Base-by-base conservation (phyloP, 805 yeast genomes). In the Pichia cabralensis region DNA sequence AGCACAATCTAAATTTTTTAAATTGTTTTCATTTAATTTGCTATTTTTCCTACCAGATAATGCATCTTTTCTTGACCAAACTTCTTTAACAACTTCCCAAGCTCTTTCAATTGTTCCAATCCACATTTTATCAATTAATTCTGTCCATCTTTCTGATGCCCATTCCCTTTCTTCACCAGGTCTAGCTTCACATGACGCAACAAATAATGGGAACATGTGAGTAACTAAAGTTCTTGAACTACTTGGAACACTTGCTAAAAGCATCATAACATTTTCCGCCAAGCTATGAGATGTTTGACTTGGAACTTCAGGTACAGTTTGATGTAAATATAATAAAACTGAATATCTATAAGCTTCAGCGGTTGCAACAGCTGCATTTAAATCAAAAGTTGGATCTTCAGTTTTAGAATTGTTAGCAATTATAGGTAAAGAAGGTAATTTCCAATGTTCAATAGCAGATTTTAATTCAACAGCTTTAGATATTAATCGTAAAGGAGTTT, bases 271-370 rank as follows among this genome's bases (percentile, higher is more conserved):
- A 43, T 73, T 73, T 44, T 71, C 76, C 0, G 84, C 79, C 22
- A 76, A 49, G 33, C 62, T 69, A 37, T 67, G 74, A 1, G 79
- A 67, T 8, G 72, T 53, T 25, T 60, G 49, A 8, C 74, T 68
- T 8, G 80, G 80, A 13, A 76, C 64, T 42, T 77, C 81, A 0
- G 85, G 84, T 4, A 78, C 81, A 1, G 82, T 78, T 47, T 78
- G 83, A 49, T 76, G 81, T 21, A 78, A 53, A 46, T 73, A 76
- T 15, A 77, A 47, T 25, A 78, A 50, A 0, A 80, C 63, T 1
- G 82, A 67, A 49, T 63, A 74, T 26, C 81, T 49, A 51, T 77
- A 78, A 0, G 83, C 78, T 47, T 77, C 84, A 3, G 84, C 83
- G 1, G 83, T 77, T 2, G 82, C 71, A 18, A 78, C 61, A 38